A percentile compares a stretch with the other conserved stretches of the same genome.
These are phyloP conservation scores for Pseudopithomyces chartarum DNA, from an alignment of 2,329 filamentous ascomycete species.

Conservation along the genomic window DNA sequence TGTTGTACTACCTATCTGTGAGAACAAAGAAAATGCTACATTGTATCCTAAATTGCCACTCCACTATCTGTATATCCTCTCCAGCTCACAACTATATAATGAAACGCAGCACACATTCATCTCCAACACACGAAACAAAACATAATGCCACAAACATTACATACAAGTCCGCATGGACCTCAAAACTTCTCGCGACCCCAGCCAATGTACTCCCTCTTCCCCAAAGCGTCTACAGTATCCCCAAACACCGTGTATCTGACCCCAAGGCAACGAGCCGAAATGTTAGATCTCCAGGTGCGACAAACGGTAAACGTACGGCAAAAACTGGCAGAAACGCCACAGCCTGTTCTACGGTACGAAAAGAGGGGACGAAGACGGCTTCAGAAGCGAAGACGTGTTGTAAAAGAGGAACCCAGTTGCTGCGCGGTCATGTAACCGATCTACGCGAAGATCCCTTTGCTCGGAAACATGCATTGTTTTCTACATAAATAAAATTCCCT, in stretches of 20 bases:
- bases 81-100: not conserved
- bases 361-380: not conserved
- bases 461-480: too few relatives aligned
- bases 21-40: too few relatives aligned
- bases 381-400: not conserved
- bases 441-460: constrained; percentile 13
- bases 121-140: not conserved
- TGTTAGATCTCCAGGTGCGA: not conserved
- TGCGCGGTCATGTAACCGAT: not conserved
- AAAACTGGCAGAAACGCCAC: not conserved
- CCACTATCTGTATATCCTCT: too few relatives aligned
- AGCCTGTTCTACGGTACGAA: not conserved
- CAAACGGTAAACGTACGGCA: not conserved
- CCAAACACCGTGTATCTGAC: not conserved
- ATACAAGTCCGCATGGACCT: not conserved
- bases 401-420: not conserved
- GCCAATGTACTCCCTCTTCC: not conserved
- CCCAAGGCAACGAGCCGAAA: not conserved
- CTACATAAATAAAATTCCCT: too few relatives aligned
- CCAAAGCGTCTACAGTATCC: not conserved
- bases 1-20: too few relatives aligned
- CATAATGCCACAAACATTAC: not conserved
- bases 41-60: too few relatives aligned
- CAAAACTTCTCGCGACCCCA: not conserved
- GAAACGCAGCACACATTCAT: not conserved